Evolutionary conservation across 305 asterid species (phyloP), one percentile per base, ranked within the genome.

Genomic region (Solanum chacoense): DNA sequence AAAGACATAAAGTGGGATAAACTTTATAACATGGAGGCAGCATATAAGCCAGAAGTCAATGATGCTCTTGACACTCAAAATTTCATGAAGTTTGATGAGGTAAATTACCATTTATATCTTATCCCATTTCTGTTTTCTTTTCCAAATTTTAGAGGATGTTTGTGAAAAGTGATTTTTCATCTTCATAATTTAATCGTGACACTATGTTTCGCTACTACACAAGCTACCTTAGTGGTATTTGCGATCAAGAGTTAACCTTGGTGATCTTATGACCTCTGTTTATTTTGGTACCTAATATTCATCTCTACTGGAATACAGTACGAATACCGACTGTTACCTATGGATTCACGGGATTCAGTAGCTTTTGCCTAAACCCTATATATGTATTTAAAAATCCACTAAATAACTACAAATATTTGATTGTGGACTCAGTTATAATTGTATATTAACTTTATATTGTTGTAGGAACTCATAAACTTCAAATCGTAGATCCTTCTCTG

Each of bases 41-140:
- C 98, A 86, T 95, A 93, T 84, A 95, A 93, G 90, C 98, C 98
- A 16, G 96, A 93, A 91, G 93, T 95, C 90, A 91, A 89, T 80
- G 98, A 95, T 88, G 98, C 94, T 86, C 96, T 95, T 84, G 98
- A 95, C 65, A 95, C 98, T 75, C 98, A 95, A 90, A 95, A 95
- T 91, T 95, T 95, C 87, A 90, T 92, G 91, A 92, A 92, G 90
- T 93, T 93, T 42, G 98, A 94, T 36, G 98, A 94, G 98, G 98
- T 94, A 91, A 76, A 72, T 84, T 55, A 14, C 87, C 45, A 31
- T 45, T 18, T 63, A n/a, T 74, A 63, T 75, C 59, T 40, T 10
- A 40, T 88, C 26, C 35, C 37, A 55, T 29, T 65, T 67, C 35
- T 87, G 80, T 69, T 75, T 40, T 50, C 40, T 79, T 69, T 80